Percentiles rank a stretch among this genome's conserved stretches.
phyloP scores from a whole-genome alignment of 495 filamentous ascomycete genomes.

The Penicillium turbatum region DNA sequence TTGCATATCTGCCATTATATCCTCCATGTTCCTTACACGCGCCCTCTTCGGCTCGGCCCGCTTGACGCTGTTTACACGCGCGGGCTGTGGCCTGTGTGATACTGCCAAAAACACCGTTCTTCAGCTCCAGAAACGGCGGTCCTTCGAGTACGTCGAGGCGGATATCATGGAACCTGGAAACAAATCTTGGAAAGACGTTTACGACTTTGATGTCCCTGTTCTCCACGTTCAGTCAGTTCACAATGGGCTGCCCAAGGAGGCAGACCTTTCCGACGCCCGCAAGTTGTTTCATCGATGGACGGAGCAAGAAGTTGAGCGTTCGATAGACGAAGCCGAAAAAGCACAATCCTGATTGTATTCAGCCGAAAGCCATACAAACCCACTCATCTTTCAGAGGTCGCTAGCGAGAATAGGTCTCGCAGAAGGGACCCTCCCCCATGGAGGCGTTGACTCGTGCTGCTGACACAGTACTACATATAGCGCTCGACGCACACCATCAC shows the following conservation, averaged over 20 bases:
- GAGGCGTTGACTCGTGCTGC: too few species aligned
- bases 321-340: constrained; percentile 62
- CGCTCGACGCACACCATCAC: too few species aligned
- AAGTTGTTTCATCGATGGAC: constrained; percentile 87
- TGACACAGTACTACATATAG: too few species aligned
- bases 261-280: constrained; percentile 49
- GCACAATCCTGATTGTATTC: background rate
- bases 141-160: constrained; percentile 73
- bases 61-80: constrained; percentile 79
- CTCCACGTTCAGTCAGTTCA: constrained; percentile 58
- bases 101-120: constrained; percentile 69
- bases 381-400: too few species aligned
- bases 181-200: constrained; percentile 70
- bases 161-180: constrained; percentile 67
- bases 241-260: constrained; percentile 25
- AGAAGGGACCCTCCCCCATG: too few species aligned
- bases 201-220: constrained; percentile 89
- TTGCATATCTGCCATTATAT: constrained; percentile 5
- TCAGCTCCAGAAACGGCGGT: constrained; percentile 60
- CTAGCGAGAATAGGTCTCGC: too few species aligned
- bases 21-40: constrained; percentile 35
- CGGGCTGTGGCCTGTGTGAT: constrained; percentile 73
- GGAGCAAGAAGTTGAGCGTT: constrained; percentile 59
- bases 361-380: too few species aligned
- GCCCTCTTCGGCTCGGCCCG: constrained; percentile 53